A percentile compares a stretch with the other conserved stretches of the same genome.
These are phyloP conservation scores for Begonia fuchsioides DNA, from an alignment of 306 rosid species.

Conservation along the genomic window DNA sequence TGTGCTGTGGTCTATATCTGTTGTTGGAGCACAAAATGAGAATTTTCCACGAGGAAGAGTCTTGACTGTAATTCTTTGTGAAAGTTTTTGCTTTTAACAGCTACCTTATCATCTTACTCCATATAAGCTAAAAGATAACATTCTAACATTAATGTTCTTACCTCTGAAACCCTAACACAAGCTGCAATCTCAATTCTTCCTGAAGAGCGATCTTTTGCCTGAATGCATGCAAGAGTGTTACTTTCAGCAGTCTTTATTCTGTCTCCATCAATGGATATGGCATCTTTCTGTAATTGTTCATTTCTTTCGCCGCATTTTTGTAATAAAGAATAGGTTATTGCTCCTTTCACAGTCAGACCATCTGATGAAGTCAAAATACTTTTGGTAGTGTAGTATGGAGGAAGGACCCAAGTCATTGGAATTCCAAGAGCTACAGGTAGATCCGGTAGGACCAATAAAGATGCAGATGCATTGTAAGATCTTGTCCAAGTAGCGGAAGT, in stretches of 20 bases:
- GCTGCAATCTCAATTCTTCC: slow-evolving; percentile 82
- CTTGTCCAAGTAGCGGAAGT: slow-evolving; percentile 27
- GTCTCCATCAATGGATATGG: slow-evolving; percentile 54
- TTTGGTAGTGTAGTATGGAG: slow-evolving; percentile 68
- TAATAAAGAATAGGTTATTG: slow-evolving; percentile 51
- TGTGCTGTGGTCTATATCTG: too few species aligned
- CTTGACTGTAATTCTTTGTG: too few species aligned
- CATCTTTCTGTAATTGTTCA: slow-evolving; percentile 45
- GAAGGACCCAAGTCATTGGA: slow-evolving; percentile 90
- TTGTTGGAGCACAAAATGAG: too few species aligned
- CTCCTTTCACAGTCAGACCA: slow-evolving; percentile 43
- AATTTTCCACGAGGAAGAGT: too few species aligned
- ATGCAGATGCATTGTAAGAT: slow-evolving; percentile 54
- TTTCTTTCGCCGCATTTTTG: slow-evolving; percentile 30
- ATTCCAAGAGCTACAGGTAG: slow-evolving; percentile 78
- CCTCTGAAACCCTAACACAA: slow-evolving; percentile 80
- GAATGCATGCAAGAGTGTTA: slow-evolving; percentile 72
- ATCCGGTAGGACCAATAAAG: slow-evolving; percentile 65
- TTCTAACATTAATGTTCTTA: slow-evolving; percentile 15
- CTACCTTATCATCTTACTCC: too few species aligned
- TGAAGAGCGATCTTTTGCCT: slow-evolving; percentile 67
- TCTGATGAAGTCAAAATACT: slow-evolving; percentile 52
- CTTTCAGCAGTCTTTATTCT: slow-evolving; percentile 60
- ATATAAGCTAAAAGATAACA: too few species aligned
- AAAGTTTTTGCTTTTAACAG: too few species aligned